Base-by-base conservation (phyloP, 2,329 filamentous ascomycete species). In the Penicillium fuscoglaucum region DNA sequence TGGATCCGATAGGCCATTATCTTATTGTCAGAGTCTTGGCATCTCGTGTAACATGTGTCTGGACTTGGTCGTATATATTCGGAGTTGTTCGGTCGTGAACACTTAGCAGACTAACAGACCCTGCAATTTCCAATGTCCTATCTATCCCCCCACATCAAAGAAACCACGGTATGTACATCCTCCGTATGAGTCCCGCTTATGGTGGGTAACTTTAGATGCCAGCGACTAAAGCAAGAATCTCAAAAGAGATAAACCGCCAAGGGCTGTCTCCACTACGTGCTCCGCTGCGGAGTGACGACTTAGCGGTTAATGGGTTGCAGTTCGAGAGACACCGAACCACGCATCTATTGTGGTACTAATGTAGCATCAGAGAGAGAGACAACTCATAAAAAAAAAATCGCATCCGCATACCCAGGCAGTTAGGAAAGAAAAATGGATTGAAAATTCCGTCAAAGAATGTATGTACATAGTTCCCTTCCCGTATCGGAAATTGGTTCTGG, bases 401-500 rank as follows among this genome's bases (percentile, higher is more conserved):
- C 1, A n/a, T 15, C 1, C 2, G 15, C 4, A 6, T 40, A n/a
- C 15, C 2, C 12, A 24, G 26, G 3, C 1, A 41, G 21, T 28
- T 28, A 10, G 31, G 2, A 17, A 33, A 45, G n/a, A 4, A 44
- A n/a, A 19, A 3, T 2, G 3, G 15, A 19, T 17, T 44, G 50
- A 48, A 47, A 54, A 40, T 6, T 13, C 15, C n/a, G 12, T 17
- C 26, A 15, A n/a, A 29, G 13, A n/a, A 51, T 6, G 17, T 5
- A 19, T 43, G 28, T 51, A 19, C 24, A 29, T 29, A 12, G 15
- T n/a, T 12, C 9, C 41, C 26, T 26, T 26, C 26, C 41, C 41
- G 15, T 37, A 13, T 57, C 21, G n/a, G 44, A 58, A 48, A 47
- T 60, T 60, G 62, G 58, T 54, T 56, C 59, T 52, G 59, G 63